Evolutionary conservation across 176 grass and related monocot genomes (phyloP), one percentile per base, ranked within the genome.

Genomic region (Tillandsia fasciculata): DNA sequence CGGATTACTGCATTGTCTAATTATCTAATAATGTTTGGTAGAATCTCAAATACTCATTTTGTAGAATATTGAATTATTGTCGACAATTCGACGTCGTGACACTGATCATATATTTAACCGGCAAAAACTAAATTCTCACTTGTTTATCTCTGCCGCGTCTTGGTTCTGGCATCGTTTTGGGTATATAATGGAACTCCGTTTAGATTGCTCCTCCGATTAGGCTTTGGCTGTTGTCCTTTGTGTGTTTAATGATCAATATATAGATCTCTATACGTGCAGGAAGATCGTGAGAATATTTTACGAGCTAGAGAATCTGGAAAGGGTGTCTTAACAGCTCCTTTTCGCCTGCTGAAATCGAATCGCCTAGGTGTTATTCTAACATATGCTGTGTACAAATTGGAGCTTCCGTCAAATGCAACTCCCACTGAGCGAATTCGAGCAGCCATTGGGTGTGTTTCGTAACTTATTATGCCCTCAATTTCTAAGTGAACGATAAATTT

Each of bases 301-400:
- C 77, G 84, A 14, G 87, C 95, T 26, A 82, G 95, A 66, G 73
- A 70, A 79, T 93, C 87, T 42, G 95, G 95, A 27, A 99, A 93
- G 80, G 95, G 95, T 8, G 95, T 99, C 52, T 74, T 99, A 5
- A 99, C 95, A 68, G 89, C 95, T 26, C 95, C 95, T 50, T 93
- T 99, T 28, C 74, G 67, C 49, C 85, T 99, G 50, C 80, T 99
- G 50, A 99, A 99, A 66, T 85, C 83, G 11, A 93, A 87, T 77
- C 87, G 95, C 48, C 89, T 99, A 0, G 95, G 95, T 15, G 90
- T 99, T 52, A 99, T 99, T 69, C 86, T 68, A 24, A 99, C 95
- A 10, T 99, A 90, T 76, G 79, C 90, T 1, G 95, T 99, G 64
- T 99, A 93, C 84, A 88, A 94, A 70, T 64, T 76, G 49, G 95